Evolutionary conservation across 2,329 filamentous ascomycete genomes (phyloP), one percentile per base, ranked within the genome.

Genomic region (Fusarium sp.): DNA sequence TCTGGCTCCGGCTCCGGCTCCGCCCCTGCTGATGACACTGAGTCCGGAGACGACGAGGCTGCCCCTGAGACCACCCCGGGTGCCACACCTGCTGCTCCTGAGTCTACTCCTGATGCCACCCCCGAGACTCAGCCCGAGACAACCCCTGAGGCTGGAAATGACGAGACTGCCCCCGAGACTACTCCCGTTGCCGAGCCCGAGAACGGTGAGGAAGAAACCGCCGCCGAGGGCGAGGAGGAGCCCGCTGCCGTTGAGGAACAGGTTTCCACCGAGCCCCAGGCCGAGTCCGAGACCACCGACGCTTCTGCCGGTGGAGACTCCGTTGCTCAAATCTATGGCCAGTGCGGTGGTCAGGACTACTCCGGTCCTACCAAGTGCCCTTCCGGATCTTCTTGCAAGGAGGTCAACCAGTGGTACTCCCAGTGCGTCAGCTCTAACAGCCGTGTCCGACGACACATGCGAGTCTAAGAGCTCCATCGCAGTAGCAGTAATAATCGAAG

Each of bases 371-470:
- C 64, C 10, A 36, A 34, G 5, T 67, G 64, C 38, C 40, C 38
- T 3, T 46, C 63, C 24, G 63, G 63, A 13, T 28, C 51, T 21
- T 58, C 64, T 39, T 67, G 64, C 46, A 58, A 64, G 45, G 52
- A 64, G 57, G 19, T 58, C 31, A 67, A 67, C 43, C 64, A 67
- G 5, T 67, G 47, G n/a, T 67, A 67, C 47, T 68, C 64, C 2
- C 64, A 67, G 42, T 67, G 64, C n/a, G 22, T 62, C 17, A 31
- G 60, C 13, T 42, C 54, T 5, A 34, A 56, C 31, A 62, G 60
- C 31, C 60, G 60, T 1, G 49, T 62, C 17, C 60, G 60, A 9
- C 57, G 60, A 6, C 26, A 62, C 15, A 31, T 62, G 5, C 42
- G 31, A 15, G 21, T 15, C 11, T 56, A 36, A 31, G 26, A 31